These are phyloP conservation scores for Penicillium sp. DNA, from an alignment of 2,329 filamentous ascomycete genomes.

Conservation along the genomic window DNA sequence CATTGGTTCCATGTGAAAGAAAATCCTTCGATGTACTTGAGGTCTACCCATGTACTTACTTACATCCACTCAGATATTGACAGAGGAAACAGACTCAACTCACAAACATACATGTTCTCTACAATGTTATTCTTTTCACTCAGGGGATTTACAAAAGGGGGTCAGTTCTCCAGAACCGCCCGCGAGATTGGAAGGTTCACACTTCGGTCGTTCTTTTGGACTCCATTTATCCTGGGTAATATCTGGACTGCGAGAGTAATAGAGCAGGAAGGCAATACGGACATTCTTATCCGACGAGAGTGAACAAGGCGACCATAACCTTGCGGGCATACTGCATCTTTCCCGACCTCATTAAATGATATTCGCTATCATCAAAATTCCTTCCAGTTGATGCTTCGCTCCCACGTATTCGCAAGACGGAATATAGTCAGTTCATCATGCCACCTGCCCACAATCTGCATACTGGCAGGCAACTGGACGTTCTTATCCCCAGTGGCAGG, in stretches of 20 bases:
- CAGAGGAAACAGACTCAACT: background rate
- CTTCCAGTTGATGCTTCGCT: too few species aligned
- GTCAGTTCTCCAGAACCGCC: background rate
- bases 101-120: background rate
- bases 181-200: background rate
- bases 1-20: too few species aligned
- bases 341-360: too few species aligned
- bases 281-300: background rate
- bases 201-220: background rate
- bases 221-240: background rate
- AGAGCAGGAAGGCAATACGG: background rate
- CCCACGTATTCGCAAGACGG: too few species aligned
- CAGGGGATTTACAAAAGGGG: background rate
- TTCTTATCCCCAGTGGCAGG: too few species aligned
- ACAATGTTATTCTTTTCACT: background rate
- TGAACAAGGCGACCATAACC: background rate
- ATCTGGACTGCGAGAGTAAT: background rate
- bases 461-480: too few species aligned
- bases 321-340: background rate
- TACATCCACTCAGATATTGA: too few species aligned
- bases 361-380: too few species aligned
- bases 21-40: too few species aligned
- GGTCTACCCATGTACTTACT: too few species aligned
- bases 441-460: too few species aligned
- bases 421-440: too few species aligned